A percentile compares a stretch with the other conserved stretches of the same genome.
These are phyloP conservation scores for Myriosclerotinia curreyana DNA, from an alignment of 2,329 filamentous ascomycete species.

Conservation along the genomic window DNA sequence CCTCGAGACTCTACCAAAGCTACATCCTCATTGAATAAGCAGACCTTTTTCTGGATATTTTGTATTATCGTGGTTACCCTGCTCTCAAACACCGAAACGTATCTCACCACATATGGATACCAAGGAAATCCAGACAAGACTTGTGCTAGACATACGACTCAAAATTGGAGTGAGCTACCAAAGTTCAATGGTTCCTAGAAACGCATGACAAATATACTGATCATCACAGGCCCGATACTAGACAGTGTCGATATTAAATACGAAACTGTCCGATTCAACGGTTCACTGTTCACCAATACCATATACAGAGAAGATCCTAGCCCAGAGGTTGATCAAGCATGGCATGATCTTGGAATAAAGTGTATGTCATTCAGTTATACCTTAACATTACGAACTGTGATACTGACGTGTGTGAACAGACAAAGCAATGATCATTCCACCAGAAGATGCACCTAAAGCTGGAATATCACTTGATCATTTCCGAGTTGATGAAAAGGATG, in stretches of 20 bases:
- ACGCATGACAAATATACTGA: background rate
- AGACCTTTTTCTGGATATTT: constrained; percentile 7
- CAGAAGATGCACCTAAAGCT: background rate
- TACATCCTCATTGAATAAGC: background rate
- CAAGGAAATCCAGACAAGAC: background rate
- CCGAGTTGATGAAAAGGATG: constrained; percentile 11
- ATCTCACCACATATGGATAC: background rate
- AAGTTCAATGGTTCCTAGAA: background rate
- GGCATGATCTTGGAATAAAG: constrained; percentile 4
- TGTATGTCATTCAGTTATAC: constrained; percentile 35
- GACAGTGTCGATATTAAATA: constrained; percentile 45
- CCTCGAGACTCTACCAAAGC: background rate
- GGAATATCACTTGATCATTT: constrained; percentile 18
- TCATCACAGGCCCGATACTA: constrained; percentile 37
- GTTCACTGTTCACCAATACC: constrained; percentile 13
- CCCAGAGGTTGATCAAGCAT: constrained; percentile 9
- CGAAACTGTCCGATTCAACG: constrained; percentile 36
- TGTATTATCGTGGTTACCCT: background rate
- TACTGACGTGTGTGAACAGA: background rate
- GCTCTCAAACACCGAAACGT: constrained; percentile 1
- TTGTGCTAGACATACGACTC: constrained; percentile 7
- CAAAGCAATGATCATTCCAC: constrained; percentile 12
- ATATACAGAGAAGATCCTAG: constrained; percentile 10
- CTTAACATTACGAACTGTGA: background rate
- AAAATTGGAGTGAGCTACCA: constrained; percentile 9